A percentile compares a stretch with the other conserved stretches of the same genome.
phyloP scores from a whole-genome alignment of 352 stramenopile species.

The Globisporangium orthogonon region DNA sequence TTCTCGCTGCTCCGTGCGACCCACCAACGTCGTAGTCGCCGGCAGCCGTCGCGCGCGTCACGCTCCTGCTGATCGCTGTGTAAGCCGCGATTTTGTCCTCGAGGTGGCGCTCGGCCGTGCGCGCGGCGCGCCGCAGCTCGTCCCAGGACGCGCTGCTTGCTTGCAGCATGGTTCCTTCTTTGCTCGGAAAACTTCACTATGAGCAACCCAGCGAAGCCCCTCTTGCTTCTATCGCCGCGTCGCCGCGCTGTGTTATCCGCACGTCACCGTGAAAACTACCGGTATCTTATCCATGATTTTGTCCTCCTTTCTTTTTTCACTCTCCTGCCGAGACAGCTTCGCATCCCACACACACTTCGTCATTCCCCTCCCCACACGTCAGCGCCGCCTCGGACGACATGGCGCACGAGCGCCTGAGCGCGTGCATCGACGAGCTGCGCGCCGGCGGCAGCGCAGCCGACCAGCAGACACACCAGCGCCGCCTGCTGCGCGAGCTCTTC shows the following conservation, averaged over 20 bases:
- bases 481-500: conserved; percentile 50
- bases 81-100: conserved; percentile 81
- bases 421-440: conserved; percentile 43
- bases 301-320: too few relatives aligned
- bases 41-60: conserved; percentile 17
- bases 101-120: conserved; percentile 63
- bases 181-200: too few relatives aligned
- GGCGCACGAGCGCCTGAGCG: conserved; percentile 38
- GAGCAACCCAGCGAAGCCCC: too few relatives aligned
- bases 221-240: too few relatives aligned
- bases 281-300: too few relatives aligned
- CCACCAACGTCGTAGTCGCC: conserved; percentile 62
- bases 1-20: neutral
- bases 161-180: conserved; percentile 24
- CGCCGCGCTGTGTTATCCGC: too few relatives aligned
- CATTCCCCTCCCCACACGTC: neutral
- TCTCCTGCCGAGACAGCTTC: too few relatives aligned
- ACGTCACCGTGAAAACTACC: too few relatives aligned
- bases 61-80: conserved; percentile 45
- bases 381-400: conserved; percentile 13
- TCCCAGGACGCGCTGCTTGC: conserved; percentile 56
- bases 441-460: conserved; percentile 20
- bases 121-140: conserved; percentile 59
- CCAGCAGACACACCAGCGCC: conserved; percentile 24
- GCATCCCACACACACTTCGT: neutral